Conservation (phyloP, 805 yeast species). For the Candida loeiensis region DNA sequence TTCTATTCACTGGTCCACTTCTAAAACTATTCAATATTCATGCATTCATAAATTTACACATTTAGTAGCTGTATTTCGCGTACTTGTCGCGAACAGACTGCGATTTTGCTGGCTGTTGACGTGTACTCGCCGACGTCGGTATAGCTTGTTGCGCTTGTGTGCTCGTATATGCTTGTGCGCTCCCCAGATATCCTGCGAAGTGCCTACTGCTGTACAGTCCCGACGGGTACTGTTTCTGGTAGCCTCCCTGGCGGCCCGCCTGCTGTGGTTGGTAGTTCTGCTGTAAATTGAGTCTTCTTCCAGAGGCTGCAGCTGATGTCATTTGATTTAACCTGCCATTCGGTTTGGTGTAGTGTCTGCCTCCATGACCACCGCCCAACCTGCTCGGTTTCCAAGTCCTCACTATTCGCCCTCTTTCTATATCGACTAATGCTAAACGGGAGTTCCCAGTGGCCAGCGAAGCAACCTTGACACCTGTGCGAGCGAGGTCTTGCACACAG, state of each 20-base stretch:
- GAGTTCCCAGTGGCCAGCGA: conserved; percentile 36
- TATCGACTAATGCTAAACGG: conserved; percentile 62
- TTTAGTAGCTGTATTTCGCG: conserved; percentile 17
- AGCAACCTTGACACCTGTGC: conserved; percentile 34
- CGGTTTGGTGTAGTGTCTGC: conserved; percentile 57
- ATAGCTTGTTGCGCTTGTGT: no score
- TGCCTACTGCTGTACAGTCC: neutral
- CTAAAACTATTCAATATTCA: no score
- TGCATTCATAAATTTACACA: neutral
- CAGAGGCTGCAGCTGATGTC: conserved; percentile 38
- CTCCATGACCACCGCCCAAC: conserved; percentile 93
- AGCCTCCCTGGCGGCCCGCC: neutral
- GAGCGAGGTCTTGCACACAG: conserved; percentile 59
- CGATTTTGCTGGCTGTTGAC: conserved; percentile 6
- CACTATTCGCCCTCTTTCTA: conserved; percentile 64
- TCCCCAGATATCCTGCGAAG: no score
- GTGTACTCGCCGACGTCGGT: no score
- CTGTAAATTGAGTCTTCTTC: conserved; percentile 12
- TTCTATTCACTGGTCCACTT: neutral
- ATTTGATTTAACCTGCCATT: conserved; percentile 18
- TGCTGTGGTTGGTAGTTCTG: conserved; percentile 1
- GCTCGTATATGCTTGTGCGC: no score
- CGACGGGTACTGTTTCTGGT: neutral
- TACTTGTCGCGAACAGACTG: conserved; percentile 22
- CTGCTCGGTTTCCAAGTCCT: conserved; percentile 70